Conservation (phyloP, 2,329 filamentous ascomycete genomes). For the Orbilia brochopaga region DNA sequence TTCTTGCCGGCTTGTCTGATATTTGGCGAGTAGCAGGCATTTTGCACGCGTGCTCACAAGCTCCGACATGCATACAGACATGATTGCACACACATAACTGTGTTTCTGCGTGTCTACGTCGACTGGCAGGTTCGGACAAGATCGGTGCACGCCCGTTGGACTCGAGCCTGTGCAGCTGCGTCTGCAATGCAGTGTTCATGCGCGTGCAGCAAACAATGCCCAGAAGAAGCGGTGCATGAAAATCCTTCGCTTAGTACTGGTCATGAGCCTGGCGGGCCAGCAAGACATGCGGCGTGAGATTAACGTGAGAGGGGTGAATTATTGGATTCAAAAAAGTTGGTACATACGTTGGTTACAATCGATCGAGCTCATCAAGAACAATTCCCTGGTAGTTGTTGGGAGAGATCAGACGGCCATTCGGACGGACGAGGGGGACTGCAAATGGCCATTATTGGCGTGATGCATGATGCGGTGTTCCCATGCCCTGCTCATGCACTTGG, state of each 20-base stretch:
- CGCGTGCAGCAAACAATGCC: not conserved
- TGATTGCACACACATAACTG: too few relatives aligned
- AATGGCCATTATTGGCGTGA: slow-evolving; percentile 18
- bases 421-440: not conserved
- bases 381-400: not conserved
- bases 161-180: too few relatives aligned
- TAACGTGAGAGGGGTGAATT: slow-evolving; percentile 1
- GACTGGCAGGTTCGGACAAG: too few relatives aligned
- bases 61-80: too few relatives aligned
- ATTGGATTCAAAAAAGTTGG: too few relatives aligned
- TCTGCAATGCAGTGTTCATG: not conserved
- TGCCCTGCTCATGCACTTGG: slow-evolving; percentile 12
- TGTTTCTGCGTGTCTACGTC: too few relatives aligned
- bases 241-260: not conserved
- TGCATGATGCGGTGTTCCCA: slow-evolving; percentile 46
- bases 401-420: not conserved
- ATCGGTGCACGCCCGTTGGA: too few relatives aligned
- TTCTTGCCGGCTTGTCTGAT: too few relatives aligned
- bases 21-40: too few relatives aligned
- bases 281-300: not conserved
- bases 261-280: not conserved
- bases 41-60: too few relatives aligned
- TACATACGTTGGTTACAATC: too few relatives aligned
- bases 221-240: not conserved
- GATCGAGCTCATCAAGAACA: too few relatives aligned